phyloP scores from a whole-genome alignment of 1,284 basidiomycete genomes.

The Boletellus deceptivus region DNA sequence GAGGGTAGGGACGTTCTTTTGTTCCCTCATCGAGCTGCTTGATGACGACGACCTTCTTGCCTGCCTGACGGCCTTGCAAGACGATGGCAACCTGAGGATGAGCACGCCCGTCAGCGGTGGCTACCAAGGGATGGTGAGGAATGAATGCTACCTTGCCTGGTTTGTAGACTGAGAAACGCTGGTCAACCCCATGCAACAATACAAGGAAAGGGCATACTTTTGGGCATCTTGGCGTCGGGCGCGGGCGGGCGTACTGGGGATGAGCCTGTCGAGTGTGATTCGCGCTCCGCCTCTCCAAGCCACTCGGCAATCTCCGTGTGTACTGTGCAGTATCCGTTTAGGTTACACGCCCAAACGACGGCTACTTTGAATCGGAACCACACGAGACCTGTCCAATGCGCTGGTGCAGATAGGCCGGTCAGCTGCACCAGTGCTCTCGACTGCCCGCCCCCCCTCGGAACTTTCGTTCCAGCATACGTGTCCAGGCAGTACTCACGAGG shows the following conservation, averaged over 20 bases:
- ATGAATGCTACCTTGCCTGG: constrained; percentile 81
- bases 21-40: constrained; percentile 87
- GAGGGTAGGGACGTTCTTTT: constrained; percentile 89
- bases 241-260: constrained; percentile 17
- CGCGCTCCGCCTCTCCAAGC: constrained; percentile 17
- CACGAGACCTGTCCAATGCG: no score
- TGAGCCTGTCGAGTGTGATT: constrained; percentile 12
- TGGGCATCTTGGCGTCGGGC: constrained; percentile 38
- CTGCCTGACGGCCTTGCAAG: constrained; percentile 95
- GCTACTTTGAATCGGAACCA: no score
- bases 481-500: no score
- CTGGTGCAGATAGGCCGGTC: no score
- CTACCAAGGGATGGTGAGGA: not conserved
- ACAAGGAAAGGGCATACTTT: constrained; percentile 19
- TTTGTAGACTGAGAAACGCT: constrained; percentile 75
- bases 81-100: constrained; percentile 80
- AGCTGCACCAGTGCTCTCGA: no score
- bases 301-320: constrained; percentile 30
- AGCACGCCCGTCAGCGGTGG: constrained; percentile 8
- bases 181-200: constrained; percentile 28
- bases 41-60: constrained; percentile 89
- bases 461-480: no score
- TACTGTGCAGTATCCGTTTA: constrained; percentile 20
- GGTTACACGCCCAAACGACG: no score
- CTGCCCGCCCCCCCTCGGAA: no score